Base-by-base conservation (phyloP, 371 early-diverging fungal genomes). In the Mortierella sp. region DNA sequence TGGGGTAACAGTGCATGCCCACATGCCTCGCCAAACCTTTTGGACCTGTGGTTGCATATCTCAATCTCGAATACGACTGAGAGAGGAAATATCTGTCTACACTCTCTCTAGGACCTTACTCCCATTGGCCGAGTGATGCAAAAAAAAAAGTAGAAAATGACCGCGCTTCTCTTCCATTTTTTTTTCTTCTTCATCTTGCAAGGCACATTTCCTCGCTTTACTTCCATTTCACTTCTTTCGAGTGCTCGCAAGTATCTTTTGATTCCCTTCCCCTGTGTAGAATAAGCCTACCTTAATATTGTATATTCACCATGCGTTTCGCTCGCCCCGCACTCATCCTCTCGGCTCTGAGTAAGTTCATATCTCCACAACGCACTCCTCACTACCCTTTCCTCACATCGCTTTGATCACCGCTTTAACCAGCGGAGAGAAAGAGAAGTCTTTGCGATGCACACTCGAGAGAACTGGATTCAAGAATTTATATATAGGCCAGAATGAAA, bases 281-380 rank as follows among this genome's bases (percentile, higher is more conserved):
- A 40, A 47, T 47, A 47, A 47, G 11, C 47, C 47, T 40, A 40
- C 40, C 40, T 51, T 51, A 54, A 20, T 52, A 10, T 55, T 8
- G 28, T 49, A 49, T 49, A 55, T 26, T 55, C 70, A 57, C 35
- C 61, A 77, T 77, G 77, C 72, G 65, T 49, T 65, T 77, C 68
- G 59, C 43, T n/a, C 35, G 59, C 22, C 37, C 72, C 37, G 49
- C 66, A 49, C 64, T 64, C 35, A 60, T 77, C 49, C 68, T 77
- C 32, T 72, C 77, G 39, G 72, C 62, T 3, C 57, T 77, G 39
- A 65, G 77, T 72, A 77, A 68, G 77, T 51, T 11, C 5, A n/a
- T 16, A 37, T 9, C 11, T 32, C 14, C 37, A 24, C 14, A 55
- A 26, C 3, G 5, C 37, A 9, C 37, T 47, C 10, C 16, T 22